These are phyloP conservation scores for Nicotiana sylvestris DNA, from an alignment of 257 asterid genomes.

Conservation along the genomic window DNA sequence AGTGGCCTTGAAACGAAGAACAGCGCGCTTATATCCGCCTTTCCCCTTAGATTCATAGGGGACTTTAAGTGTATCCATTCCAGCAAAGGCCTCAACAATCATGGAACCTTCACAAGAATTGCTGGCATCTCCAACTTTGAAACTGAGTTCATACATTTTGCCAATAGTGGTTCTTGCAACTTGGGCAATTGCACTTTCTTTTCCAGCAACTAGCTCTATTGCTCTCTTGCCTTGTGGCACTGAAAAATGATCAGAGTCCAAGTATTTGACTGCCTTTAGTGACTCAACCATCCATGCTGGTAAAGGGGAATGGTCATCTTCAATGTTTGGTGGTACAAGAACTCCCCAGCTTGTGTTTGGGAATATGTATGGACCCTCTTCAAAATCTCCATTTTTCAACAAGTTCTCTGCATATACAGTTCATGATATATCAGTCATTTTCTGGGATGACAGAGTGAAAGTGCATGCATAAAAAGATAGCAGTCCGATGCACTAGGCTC, in stretches of 20 bases:
- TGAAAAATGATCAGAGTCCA: slow-evolving; percentile 76
- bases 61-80: slow-evolving; percentile 58
- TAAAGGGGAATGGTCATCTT: slow-evolving; percentile 87
- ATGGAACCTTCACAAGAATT: slow-evolving; percentile 82
- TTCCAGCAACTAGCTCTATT: slow-evolving; percentile 85
- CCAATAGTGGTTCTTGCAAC: slow-evolving; percentile 61
- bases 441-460: too few relatives aligned
- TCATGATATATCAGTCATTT: not conserved
- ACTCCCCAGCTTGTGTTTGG: slow-evolving; percentile 95
- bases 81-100: slow-evolving; percentile 95
- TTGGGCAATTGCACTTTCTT: slow-evolving; percentile 94
- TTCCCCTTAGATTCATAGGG: slow-evolving; percentile 86
- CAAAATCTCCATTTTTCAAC: slow-evolving; percentile 79
- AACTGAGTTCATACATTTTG: slow-evolving; percentile 60
- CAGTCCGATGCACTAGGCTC: too few relatives aligned
- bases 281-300: slow-evolving; percentile 99
- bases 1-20: slow-evolving; percentile 62
- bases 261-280: slow-evolving; percentile 82
- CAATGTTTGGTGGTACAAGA: slow-evolving; percentile 89
- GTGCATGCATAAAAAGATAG: too few relatives aligned
- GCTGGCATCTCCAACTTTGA: slow-evolving; percentile 90
- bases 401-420: slow-evolving; percentile 53
- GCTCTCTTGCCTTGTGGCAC: slow-evolving; percentile 82
- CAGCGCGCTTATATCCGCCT: slow-evolving; percentile 82
- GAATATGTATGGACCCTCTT: slow-evolving; percentile 86